Evolutionary conservation across 1,284 basidiomycete species (phyloP).

Genomic region (Tetrapyrgos nigripes): DNA sequence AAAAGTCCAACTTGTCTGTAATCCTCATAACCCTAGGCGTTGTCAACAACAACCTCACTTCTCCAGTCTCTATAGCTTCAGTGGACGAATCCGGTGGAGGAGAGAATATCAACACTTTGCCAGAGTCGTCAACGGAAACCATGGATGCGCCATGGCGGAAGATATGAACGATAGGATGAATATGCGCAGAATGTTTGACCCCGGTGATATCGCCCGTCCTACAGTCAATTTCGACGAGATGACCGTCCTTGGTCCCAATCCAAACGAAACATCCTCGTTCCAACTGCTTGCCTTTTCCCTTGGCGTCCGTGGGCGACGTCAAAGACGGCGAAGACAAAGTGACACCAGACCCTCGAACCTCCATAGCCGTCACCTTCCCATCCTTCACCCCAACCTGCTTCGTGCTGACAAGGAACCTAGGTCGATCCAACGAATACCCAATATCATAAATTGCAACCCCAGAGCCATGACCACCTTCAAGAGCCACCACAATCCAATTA

Average conservation of each 20-base stretch:
- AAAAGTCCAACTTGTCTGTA: slow-evolving; percentile 84
- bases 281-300: too few species aligned
- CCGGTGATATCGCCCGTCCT: slow-evolving; percentile 61
- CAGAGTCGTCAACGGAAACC: slow-evolving; percentile 83
- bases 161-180: slow-evolving; percentile 72
- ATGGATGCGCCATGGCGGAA: slow-evolving; percentile 73
- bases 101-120: slow-evolving; percentile 79
- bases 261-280: too few species aligned
- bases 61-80: too few species aligned
- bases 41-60: slow-evolving; percentile 39
- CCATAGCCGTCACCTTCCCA: slow-evolving; percentile 75
- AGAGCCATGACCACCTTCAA: slow-evolving; percentile 65
- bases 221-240: slow-evolving; percentile 83
- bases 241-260: slow-evolving; percentile 90
- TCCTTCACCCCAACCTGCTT: slow-evolving; percentile 66
- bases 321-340: too few species aligned
- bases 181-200: slow-evolving; percentile 67
- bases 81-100: slow-evolving; percentile 46
- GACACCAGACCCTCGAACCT: slow-evolving; percentile 67
- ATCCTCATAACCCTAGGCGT: slow-evolving; percentile 73
- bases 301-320: too few species aligned
- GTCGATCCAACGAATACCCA: slow-evolving; percentile 41
- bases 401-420: too few species aligned
- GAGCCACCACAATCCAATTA: slow-evolving; percentile 24
- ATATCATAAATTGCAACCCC: slow-evolving; percentile 74